Conservation (phyloP, 495 filamentous ascomycete species). For the Jackrogersella minutella region DNA sequence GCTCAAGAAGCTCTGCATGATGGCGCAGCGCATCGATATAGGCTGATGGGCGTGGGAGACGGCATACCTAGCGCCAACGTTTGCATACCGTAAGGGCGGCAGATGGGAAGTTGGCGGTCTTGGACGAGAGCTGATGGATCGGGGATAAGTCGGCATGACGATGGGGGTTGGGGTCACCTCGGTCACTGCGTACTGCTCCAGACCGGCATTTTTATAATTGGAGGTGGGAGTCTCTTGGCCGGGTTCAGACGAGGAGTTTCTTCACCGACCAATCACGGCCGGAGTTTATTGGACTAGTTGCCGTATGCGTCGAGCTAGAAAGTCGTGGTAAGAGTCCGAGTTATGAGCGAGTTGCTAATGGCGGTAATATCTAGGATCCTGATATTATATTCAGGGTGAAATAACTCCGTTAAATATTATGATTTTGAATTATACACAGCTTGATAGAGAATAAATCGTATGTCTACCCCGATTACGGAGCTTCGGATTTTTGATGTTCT, state of each 20-base stretch:
- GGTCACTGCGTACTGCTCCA: conserved; percentile 15
- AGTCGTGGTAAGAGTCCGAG: background rate
- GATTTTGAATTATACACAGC: background rate
- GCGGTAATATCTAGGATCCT: background rate
- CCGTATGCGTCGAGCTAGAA: conserved; percentile 5
- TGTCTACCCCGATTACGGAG: background rate
- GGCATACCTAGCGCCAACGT: conserved; percentile 3
- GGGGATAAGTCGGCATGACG: conserved; percentile 31
- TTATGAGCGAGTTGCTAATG: background rate
- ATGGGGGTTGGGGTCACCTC: conserved; percentile 12
- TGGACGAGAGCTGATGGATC: background rate
- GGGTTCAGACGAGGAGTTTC: background rate
- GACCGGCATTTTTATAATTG: conserved; percentile 36
- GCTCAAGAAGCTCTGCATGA: conserved; percentile 16
- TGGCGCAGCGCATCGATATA: conserved; percentile 24
- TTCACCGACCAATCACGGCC: conserved; percentile 1
- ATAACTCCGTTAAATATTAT: background rate
- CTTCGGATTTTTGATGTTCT: background rate
- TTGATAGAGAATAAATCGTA: conserved; percentile 7
- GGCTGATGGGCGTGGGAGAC: conserved; percentile 17
- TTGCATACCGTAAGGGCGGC: conserved; percentile 19
- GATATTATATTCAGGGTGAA: background rate
- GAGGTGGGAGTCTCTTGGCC: conserved; percentile 23
- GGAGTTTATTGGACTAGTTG: conserved; percentile 3
- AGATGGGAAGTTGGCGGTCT: too few relatives aligned